These are phyloP conservation scores for Cavenderia fasciculata DNA, from an alignment of 78 protist species.

Conservation along the genomic window DNA sequence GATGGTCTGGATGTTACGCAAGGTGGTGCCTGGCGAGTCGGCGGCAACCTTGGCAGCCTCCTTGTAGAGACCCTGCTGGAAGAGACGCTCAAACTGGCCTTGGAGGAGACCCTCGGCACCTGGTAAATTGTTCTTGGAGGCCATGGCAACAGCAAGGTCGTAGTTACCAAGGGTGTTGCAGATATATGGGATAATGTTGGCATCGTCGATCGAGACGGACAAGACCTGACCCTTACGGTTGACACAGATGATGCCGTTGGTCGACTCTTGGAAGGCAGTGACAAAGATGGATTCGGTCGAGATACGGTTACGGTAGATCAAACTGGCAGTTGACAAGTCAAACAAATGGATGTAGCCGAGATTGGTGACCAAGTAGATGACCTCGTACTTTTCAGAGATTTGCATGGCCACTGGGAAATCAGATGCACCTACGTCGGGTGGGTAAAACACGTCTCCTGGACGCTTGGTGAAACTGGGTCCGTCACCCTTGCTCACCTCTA, in stretches of 20 bases:
- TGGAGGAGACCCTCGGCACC: slow-evolving; percentile 96
- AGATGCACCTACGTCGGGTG: slow-evolving; percentile 92
- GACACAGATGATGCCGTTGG: slow-evolving; percentile 95
- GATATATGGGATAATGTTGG: slow-evolving; percentile 93
- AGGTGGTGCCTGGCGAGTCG: slow-evolving; percentile 85
- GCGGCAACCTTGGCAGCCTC: slow-evolving; percentile 97
- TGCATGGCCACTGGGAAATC: slow-evolving; percentile 99
- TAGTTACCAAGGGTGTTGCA: slow-evolving; percentile 81
- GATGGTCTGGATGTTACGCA: slow-evolving; percentile 96
- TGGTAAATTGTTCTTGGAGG: slow-evolving; percentile 92
- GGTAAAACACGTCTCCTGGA: slow-evolving; percentile 84
- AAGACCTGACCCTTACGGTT: slow-evolving; percentile 94
- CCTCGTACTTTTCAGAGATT: slow-evolving; percentile 86
- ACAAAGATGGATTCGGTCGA: slow-evolving; percentile 93
- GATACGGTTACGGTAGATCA: slow-evolving; percentile 93
- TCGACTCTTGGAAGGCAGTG: slow-evolving; percentile 83
- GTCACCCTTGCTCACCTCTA: slow-evolving; percentile 88
- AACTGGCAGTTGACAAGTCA: slow-evolving; percentile 93
- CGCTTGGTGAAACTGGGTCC: slow-evolving; percentile 86
- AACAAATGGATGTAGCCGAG: slow-evolving; percentile 93
- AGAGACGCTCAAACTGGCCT: slow-evolving; percentile 88
- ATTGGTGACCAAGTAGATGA: slow-evolving; percentile 95
- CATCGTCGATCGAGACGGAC: slow-evolving; percentile 91
- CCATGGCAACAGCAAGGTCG: slow-evolving; percentile 93
- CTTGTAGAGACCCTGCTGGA: slow-evolving; percentile 78